Percentiles rank a stretch among this genome's conserved stretches.
Conservation (phyloP, 2,329 filamentous ascomycete species). For the Alternaria viburni region DNA sequence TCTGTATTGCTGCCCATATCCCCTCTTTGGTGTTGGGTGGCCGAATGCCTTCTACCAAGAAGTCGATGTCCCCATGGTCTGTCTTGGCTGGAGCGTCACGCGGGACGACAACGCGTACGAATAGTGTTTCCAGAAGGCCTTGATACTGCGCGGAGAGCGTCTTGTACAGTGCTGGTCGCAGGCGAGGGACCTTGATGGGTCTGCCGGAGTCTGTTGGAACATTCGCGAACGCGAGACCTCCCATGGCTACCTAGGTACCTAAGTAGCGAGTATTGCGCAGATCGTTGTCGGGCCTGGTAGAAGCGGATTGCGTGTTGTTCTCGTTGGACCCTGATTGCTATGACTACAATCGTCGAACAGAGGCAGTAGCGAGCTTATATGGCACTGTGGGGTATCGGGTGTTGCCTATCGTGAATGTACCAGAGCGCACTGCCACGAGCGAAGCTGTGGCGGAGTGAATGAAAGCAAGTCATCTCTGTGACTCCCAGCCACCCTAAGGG, state of each 20-base stretch:
- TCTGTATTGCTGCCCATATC: constrained; percentile 43
- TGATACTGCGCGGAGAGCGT: constrained; percentile 57
- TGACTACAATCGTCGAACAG: not conserved
- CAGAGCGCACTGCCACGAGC: not conserved
- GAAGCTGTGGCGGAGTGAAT: not conserved
- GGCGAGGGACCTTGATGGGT: constrained; percentile 67
- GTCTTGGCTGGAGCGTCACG: constrained; percentile 73
- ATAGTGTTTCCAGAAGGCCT: constrained; percentile 59
- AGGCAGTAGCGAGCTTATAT: not conserved
- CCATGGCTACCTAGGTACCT: constrained; percentile 59
- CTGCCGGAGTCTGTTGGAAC: constrained; percentile 47
- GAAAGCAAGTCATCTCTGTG: not conserved
- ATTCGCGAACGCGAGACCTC: constrained; percentile 57
- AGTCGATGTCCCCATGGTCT: constrained; percentile 75
- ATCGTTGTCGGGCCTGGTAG: not conserved
- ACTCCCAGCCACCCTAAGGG: not conserved
- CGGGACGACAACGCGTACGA: constrained; percentile 62
- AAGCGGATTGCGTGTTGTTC: not conserved
- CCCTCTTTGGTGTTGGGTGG: constrained; percentile 11
- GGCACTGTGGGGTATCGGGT: not conserved
- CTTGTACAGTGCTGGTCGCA: constrained; percentile 65
- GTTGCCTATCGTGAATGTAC: not conserved
- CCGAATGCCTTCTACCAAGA: constrained; percentile 58
- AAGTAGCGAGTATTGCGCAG: not conserved
- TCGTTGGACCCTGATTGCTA: not conserved